Conservation (phyloP, 2,329 filamentous ascomycete genomes). For the Raffaelea albimanens region DNA sequence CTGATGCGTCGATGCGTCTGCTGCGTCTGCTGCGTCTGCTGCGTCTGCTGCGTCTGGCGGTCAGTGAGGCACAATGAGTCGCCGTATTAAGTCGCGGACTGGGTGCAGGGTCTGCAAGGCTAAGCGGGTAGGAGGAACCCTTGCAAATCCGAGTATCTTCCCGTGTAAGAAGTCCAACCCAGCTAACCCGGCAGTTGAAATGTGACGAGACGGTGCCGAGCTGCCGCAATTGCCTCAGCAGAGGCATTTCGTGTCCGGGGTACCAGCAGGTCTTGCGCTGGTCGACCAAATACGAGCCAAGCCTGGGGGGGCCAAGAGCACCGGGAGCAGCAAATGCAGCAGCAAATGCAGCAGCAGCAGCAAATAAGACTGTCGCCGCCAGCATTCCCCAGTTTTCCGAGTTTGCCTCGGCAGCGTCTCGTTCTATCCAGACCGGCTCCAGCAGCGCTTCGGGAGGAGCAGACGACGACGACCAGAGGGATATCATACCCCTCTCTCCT, state of each 20-base stretch:
- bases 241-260: conserved; percentile 20
- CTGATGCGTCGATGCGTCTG: too few relatives aligned
- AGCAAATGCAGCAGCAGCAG: too few relatives aligned
- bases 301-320: neutral
- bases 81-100: conserved; percentile 11
- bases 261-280: conserved; percentile 26
- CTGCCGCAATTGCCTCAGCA: conserved; percentile 20
- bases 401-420: conserved; percentile 4
- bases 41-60: too few relatives aligned
- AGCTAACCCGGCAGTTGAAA: conserved; percentile 16
- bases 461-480: too few relatives aligned
- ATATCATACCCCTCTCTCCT: too few relatives aligned
- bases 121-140: conserved; percentile 2
- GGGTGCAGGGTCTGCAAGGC: conserved; percentile 13
- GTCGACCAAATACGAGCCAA: conserved; percentile 30
- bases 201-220: conserved; percentile 21
- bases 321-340: neutral
- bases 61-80: conserved; percentile 9
- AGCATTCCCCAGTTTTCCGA: conserved; percentile 7
- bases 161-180: neutral
- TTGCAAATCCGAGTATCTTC: neutral
- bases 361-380: neutral
- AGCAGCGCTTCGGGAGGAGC: neutral
- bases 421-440: conserved; percentile 4
- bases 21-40: too few relatives aligned